A percentile compares a stretch with the other conserved stretches of the same genome.
Conservation (phyloP, 148 eudicot species). For the Suaeda aralocaspica region DNA sequence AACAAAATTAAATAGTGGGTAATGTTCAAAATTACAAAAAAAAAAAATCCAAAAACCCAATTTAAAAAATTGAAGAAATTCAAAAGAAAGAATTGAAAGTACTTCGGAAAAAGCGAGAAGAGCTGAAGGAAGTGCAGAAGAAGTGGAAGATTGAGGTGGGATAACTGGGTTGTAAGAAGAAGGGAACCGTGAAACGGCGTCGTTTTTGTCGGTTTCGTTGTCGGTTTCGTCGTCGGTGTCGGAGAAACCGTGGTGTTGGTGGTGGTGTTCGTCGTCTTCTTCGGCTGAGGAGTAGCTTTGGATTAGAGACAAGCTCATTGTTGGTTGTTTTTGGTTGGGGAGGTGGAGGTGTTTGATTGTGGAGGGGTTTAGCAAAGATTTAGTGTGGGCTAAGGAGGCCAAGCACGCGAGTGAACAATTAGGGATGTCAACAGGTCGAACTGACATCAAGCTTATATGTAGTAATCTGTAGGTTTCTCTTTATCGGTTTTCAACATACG, state of each 20-base stretch:
- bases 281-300: constrained; percentile 89
- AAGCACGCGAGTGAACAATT: too few species aligned
- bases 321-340: background rate
- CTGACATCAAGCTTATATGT: too few species aligned
- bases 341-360: background rate
- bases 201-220: constrained; percentile 33
- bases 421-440: too few species aligned
- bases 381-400: background rate
- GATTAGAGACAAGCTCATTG: constrained; percentile 75
- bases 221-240: constrained; percentile 36
- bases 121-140: constrained; percentile 81
- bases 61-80: background rate
- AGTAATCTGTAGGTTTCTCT: too few species aligned
- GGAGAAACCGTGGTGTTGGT: constrained; percentile 35
- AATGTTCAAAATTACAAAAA: background rate
- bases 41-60: constrained; percentile 6
- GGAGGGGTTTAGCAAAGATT: background rate
- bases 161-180: constrained; percentile 41
- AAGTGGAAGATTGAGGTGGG: constrained; percentile 39
- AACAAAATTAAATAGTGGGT: constrained; percentile 15
- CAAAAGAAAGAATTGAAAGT: constrained; percentile 9
- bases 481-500: too few species aligned
- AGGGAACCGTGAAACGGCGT: constrained; percentile 26
- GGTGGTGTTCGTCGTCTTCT: constrained; percentile 41
- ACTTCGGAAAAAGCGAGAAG: constrained; percentile 80